A percentile compares a stretch with the other conserved stretches of the same genome.
These are phyloP conservation scores for Malassezia obtusa DNA, from an alignment of 1,284 basidiomycete genomes.

Conservation along the genomic window DNA sequence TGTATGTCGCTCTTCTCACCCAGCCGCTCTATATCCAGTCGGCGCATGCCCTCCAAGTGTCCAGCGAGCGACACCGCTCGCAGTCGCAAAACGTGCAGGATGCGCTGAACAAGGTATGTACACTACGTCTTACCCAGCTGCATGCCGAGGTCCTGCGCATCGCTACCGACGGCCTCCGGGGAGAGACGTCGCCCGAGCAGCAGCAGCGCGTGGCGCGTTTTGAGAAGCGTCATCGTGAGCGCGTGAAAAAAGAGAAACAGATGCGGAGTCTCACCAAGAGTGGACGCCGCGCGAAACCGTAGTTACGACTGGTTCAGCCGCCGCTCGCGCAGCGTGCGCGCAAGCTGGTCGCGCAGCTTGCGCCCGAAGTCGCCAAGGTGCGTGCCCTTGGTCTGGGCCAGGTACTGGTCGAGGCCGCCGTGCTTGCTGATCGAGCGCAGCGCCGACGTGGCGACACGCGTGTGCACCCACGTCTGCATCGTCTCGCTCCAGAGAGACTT, in stretches of 20 bases:
- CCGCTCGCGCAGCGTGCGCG: slow-evolving; percentile 17
- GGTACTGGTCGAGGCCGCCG: slow-evolving; percentile 40
- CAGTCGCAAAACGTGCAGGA: slow-evolving; percentile 18
- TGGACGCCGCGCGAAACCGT: slow-evolving; percentile 14
- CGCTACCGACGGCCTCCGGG: slow-evolving; percentile 7
- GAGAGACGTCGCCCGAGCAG: slow-evolving; percentile 16
- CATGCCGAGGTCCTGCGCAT: slow-evolving; percentile 15
- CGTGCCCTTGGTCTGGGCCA: slow-evolving; percentile 28
- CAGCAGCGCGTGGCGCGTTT: slow-evolving; percentile 8
- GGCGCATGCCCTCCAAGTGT: slow-evolving; percentile 10
- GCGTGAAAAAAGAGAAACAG: slow-evolving; percentile 11
- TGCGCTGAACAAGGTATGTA: slow-evolving; percentile 18
- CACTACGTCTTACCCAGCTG: slow-evolving; percentile 5
- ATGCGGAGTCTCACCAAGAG: slow-evolving; percentile 19
- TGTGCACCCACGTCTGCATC: slow-evolving; percentile 19
- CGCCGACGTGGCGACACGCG: slow-evolving; percentile 25
- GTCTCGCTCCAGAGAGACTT: slow-evolving; percentile 29
- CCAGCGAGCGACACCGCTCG: slow-evolving; percentile 15
- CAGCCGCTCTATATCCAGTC: slow-evolving; percentile 19
- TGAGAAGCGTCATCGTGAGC: slow-evolving; percentile 5
- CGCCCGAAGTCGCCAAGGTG: slow-evolving; percentile 38
- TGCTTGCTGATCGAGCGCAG: slow-evolving; percentile 38
- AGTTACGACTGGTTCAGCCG: slow-evolving; percentile 5
- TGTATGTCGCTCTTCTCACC: slow-evolving; percentile 2
- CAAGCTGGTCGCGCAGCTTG: slow-evolving; percentile 25